Base-by-base conservation (phyloP, 2,329 filamentous ascomycete genomes). In the Macroventuria anomochaeta region DNA sequence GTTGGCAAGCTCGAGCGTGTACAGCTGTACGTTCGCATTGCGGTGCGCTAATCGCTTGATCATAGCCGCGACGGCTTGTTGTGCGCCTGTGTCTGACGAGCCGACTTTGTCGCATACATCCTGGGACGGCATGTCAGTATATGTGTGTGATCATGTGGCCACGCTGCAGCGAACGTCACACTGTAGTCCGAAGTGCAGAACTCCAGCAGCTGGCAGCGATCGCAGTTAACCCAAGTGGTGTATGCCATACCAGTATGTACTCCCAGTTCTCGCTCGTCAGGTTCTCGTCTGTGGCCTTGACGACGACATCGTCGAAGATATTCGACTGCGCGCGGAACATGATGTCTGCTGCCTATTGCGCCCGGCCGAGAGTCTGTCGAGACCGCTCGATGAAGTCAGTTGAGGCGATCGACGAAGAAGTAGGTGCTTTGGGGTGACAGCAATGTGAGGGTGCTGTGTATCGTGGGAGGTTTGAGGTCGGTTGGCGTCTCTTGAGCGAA, bases 221-320 rank as follows among this genome's bases (percentile, higher is more conserved):
- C 5, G 7, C 13, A 20, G 13, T 13, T 5, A 2, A 25, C 6
- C 10, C 12, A 15, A 21, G 18, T 18, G 29, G 18, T 3, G 6
- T 23, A 17, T 8, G 31, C 37, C 65, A 3, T 79, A 84, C 82
- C 66, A 88, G 78, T 63, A 88, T 88, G 63, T 81, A 87, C 72
- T 89, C 87, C 87, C 87, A 90, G 73, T 89, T 89, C 76, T 84
- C 82, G 56, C 78, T 96, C 85, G 93, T 97, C 67, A 97, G 85
- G 77, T 97, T 99, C 83, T 99, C 95, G 77, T 99, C 95, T 51
- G 95, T 99, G 71, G 95, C 93, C 78, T 89, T 89, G 70, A 85
- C 87, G 74, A 89, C 85, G 64, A 84, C 84, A 68, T 89, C 87
- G 74, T 89, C 87, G 65, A 89, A 89, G 39, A 83, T 81, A 75